A percentile compares a stretch with the other conserved stretches of the same genome.
Conservation (phyloP, 805 yeast genomes). For the Starmera quercuum region DNA sequence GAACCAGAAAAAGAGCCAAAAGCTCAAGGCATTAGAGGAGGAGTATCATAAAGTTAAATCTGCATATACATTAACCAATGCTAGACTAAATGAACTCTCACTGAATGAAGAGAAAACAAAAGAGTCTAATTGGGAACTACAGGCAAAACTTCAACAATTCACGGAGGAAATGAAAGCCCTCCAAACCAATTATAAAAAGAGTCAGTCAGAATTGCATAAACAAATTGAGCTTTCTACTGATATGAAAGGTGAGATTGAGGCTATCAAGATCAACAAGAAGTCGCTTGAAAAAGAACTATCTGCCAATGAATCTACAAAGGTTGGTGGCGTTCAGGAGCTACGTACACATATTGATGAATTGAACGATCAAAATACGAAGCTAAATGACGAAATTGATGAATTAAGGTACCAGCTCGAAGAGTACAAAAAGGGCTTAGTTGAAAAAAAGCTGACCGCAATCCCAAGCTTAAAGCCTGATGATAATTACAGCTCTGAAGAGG, state of each 20-base stretch:
- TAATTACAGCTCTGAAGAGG: constrained; percentile 28
- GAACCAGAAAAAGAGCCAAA: constrained; percentile 37
- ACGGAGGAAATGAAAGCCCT: constrained; percentile 25
- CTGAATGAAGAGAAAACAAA: constrained; percentile 39
- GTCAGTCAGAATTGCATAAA: constrained; percentile 33
- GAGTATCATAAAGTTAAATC: constrained; percentile 29
- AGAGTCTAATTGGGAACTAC: constrained; percentile 62
- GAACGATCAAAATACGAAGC: constrained; percentile 61
- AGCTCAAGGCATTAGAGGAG: constrained; percentile 33
- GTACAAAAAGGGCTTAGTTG: constrained; percentile 9
- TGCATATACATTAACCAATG: constrained; percentile 11
- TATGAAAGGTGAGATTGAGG: constrained; percentile 44
- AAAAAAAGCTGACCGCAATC: constrained; percentile 8
- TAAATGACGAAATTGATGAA: constrained; percentile 33
- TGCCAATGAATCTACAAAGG: constrained; percentile 26
- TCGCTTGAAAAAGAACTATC: constrained; percentile 32
- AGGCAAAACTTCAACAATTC: constrained; percentile 36
- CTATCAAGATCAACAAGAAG: constrained; percentile 28
- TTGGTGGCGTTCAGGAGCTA: constrained; percentile 38
- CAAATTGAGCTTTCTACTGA: constrained; percentile 26
- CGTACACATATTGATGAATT: constrained; percentile 47
- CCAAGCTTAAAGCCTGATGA: constrained; percentile 17
- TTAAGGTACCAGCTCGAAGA: constrained; percentile 14
- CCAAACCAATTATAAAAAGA: constrained; percentile 33
- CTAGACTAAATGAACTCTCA: constrained; percentile 18